Evolutionary conservation across 2,329 filamentous ascomycete genomes (phyloP).

Genomic region (Monosporascus sp.): DNA sequence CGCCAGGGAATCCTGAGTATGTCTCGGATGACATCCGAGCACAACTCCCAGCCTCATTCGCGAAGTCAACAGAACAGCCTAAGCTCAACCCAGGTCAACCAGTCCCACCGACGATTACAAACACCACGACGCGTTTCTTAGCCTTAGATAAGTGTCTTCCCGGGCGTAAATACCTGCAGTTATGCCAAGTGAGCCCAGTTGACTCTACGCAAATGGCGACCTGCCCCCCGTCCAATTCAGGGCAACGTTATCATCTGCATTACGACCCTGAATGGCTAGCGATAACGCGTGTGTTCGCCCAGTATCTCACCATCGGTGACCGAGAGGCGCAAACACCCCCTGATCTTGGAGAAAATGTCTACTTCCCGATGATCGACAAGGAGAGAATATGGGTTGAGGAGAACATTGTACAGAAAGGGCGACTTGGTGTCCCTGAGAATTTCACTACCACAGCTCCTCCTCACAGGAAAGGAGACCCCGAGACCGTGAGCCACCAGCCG

Average conservation of each 20-base stretch:
- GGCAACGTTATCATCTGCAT: slow-evolving; percentile 53
- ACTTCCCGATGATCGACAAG: slow-evolving; percentile 60
- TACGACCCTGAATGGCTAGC: slow-evolving; percentile 97
- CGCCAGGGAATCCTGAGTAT: slow-evolving; percentile 14
- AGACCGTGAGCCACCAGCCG: slow-evolving; percentile 58
- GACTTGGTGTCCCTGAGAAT: slow-evolving; percentile 68
- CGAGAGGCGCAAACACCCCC: slow-evolving; percentile 45
- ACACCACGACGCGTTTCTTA: slow-evolving; percentile 76
- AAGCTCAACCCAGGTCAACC: slow-evolving; percentile 50
- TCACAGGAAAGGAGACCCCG: slow-evolving; percentile 53
- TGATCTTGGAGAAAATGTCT: slow-evolving; percentile 64
- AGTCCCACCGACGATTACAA: slow-evolving; percentile 67
- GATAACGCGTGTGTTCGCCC: slow-evolving; percentile 77
- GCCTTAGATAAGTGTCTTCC: slow-evolving; percentile 88
- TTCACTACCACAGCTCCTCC: slow-evolving; percentile 73
- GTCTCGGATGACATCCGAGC: slow-evolving; percentile 63
- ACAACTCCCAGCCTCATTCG: slow-evolving; percentile 73
- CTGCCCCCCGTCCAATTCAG: slow-evolving; percentile 11
- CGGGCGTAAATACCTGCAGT: slow-evolving; percentile 73
- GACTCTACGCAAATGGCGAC: slow-evolving; percentile 24
- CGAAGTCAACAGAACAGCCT: slow-evolving; percentile 33
- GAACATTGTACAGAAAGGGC: slow-evolving; percentile 58
- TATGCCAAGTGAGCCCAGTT: slow-evolving; percentile 57
- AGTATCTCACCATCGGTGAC: slow-evolving; percentile 59
- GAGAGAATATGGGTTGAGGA: slow-evolving; percentile 77